Percentiles rank a stretch among this genome's conserved stretches.
phyloP scores from a whole-genome alignment of 345 rosid species.

The Moricandia moricandioides region DNA sequence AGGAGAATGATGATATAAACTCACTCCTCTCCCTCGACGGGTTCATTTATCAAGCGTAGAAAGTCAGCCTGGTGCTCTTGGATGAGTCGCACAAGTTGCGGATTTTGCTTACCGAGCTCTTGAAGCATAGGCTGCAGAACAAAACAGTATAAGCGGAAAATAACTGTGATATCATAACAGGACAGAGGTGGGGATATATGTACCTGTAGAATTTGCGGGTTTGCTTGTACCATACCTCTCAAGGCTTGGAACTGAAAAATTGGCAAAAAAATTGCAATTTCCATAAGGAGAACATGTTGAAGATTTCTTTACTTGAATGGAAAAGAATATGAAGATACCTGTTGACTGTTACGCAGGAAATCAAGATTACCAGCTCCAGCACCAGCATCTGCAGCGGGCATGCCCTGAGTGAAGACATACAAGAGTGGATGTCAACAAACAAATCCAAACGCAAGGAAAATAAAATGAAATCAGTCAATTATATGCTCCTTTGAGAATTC shows the following conservation, averaged over 20 bases:
- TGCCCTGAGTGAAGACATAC: slow-evolving; percentile 56
- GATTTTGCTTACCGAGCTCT: slow-evolving; percentile 92
- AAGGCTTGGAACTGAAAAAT: slow-evolving; percentile 70
- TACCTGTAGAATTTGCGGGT: slow-evolving; percentile 86
- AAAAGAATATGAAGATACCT: slow-evolving; percentile 43
- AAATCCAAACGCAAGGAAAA: background rate
- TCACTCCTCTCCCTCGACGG: slow-evolving; percentile 89
- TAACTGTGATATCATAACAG: background rate
- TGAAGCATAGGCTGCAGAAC: slow-evolving; percentile 87
- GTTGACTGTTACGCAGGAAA: slow-evolving; percentile 88
- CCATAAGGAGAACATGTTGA: background rate
- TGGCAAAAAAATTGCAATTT: background rate
- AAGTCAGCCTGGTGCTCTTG: slow-evolving; percentile 95
- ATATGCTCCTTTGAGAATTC: background rate
- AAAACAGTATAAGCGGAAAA: slow-evolving; percentile 1
- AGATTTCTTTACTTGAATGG: background rate
- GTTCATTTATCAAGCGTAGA: slow-evolving; percentile 84
- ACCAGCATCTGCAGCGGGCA: slow-evolving; percentile 70
- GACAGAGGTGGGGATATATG: background rate
- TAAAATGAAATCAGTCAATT: background rate
- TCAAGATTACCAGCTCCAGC: slow-evolving; percentile 86
- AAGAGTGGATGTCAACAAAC: slow-evolving; percentile 5
- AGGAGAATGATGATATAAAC: slow-evolving; percentile 32
- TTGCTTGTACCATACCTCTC: slow-evolving; percentile 83
- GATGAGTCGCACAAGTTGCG: slow-evolving; percentile 74